phyloP scores from a whole-genome alignment of 169 alveolate species.

The Cryptosporidium canis region DNA sequence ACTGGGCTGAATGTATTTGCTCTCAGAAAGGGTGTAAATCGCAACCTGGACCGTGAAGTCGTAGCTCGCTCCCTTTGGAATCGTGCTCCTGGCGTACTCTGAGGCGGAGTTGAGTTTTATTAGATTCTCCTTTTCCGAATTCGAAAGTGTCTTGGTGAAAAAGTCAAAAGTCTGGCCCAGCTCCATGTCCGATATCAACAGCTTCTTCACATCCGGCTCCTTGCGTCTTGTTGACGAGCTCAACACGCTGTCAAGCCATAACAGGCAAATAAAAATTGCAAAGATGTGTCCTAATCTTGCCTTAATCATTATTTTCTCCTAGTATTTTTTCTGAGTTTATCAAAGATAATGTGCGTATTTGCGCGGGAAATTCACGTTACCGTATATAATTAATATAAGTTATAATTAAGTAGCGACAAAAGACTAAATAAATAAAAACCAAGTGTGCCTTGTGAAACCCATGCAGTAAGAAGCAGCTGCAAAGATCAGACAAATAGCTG shows the following conservation, averaged over 20 bases:
- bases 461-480: too few species aligned
- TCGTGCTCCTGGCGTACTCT: conserved; percentile 1
- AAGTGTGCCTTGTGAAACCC: too few species aligned
- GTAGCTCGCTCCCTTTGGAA: conserved; percentile 17
- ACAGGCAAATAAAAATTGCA: not conserved
- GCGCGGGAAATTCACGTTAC: conserved; percentile 26
- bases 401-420: too few species aligned
- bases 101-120: not conserved
- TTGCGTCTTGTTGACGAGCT: not conserved
- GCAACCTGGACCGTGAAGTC: conserved; percentile 22
- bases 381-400: too few species aligned
- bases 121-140: conserved; percentile 13
- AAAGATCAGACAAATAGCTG: too few species aligned
- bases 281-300: not conserved
- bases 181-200: not conserved
- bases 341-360: conserved; percentile 23
- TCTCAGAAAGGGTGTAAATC: conserved; percentile 23
- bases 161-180: not conserved
- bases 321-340: not conserved
- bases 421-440: too few species aligned
- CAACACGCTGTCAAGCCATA: not conserved
- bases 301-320: not conserved
- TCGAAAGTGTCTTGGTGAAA: conserved; percentile 6
- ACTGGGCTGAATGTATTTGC: not conserved
- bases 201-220: not conserved